A percentile compares a stretch with the other conserved stretches of the same genome.
Evolutionary conservation across 2,329 filamentous ascomycete species (phyloP).

Genomic region (Cordyceps militaris): DNA sequence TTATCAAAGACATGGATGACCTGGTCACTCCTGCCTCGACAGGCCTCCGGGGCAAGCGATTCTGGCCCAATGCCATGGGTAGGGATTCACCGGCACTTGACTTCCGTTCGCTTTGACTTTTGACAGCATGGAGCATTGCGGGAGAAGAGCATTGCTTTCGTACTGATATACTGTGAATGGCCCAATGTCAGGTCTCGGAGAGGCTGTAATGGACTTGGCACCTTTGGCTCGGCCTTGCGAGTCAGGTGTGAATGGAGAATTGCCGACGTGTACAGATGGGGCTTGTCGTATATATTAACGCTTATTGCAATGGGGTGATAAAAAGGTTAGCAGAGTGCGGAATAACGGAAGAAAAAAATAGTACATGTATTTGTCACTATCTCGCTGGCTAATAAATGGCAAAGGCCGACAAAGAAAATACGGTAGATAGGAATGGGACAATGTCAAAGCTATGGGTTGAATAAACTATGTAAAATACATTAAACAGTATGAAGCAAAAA

Average conservation of each 20-base stretch:
- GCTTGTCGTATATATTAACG: background rate
- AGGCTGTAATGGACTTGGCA: background rate
- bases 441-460: background rate
- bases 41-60: background rate
- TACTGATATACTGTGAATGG: too few species aligned
- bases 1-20: background rate
- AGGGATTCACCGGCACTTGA: background rate
- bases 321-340: background rate
- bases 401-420: background rate
- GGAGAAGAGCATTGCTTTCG: too few species aligned
- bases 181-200: too few species aligned
- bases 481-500: background rate
- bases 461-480: background rate
- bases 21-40: background rate
- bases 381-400: background rate
- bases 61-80: background rate
- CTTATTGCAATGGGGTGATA: background rate
- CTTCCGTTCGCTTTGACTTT: slow-evolving; percentile 1
- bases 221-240: background rate
- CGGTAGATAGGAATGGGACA: background rate
- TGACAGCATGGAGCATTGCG: background rate
- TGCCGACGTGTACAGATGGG: background rate
- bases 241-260: background rate
- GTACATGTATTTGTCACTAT: background rate
- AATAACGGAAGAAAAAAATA: background rate